A percentile compares a stretch with the other conserved stretches of the same genome.
Conservation (phyloP, 441 rosid species). For the Monsonia emarginata region DNA sequence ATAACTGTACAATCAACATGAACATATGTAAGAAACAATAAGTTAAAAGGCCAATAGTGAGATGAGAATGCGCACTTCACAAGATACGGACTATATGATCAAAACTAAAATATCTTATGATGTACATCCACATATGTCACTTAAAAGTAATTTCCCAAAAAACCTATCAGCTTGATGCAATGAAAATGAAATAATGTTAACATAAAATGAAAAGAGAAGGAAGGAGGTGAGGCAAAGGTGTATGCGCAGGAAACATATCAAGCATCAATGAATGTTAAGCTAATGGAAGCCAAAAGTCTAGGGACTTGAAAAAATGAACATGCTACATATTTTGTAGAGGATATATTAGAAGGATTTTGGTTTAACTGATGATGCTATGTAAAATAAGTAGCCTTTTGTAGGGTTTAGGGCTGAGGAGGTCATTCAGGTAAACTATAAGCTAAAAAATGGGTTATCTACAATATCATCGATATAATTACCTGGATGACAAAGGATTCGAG, state of each 20-base stretch:
- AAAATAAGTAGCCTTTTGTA: too few relatives aligned
- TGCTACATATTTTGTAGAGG: not conserved
- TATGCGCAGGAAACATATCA: not conserved
- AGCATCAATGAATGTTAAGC: not conserved
- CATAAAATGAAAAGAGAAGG: not conserved
- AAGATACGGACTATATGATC: not conserved
- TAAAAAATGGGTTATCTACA: conserved; percentile 1
- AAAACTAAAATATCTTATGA: not conserved
- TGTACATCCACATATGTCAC: too few relatives aligned
- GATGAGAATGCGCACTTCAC: conserved; percentile 13
- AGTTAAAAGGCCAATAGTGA: conserved; percentile 11
- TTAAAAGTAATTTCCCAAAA: too few relatives aligned
- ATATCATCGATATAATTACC: conserved; percentile 32
- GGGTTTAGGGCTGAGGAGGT: too few relatives aligned
- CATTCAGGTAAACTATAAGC: too few relatives aligned
- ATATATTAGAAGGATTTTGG: not conserved
- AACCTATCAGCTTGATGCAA: too few relatives aligned
- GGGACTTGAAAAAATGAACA: not conserved
- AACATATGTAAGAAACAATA: conserved; percentile 20
- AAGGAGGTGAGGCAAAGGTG: not conserved
- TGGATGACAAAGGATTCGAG: conserved; percentile 86
- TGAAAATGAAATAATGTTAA: not conserved
- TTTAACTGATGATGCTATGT: not conserved
- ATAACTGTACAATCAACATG: conserved; percentile 44
- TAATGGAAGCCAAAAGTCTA: not conserved